Evolutionary conservation across 805 yeast genomes (phyloP), one percentile per base, ranked within the genome.

Genomic region (Jamesozyma gamospora): DNA sequence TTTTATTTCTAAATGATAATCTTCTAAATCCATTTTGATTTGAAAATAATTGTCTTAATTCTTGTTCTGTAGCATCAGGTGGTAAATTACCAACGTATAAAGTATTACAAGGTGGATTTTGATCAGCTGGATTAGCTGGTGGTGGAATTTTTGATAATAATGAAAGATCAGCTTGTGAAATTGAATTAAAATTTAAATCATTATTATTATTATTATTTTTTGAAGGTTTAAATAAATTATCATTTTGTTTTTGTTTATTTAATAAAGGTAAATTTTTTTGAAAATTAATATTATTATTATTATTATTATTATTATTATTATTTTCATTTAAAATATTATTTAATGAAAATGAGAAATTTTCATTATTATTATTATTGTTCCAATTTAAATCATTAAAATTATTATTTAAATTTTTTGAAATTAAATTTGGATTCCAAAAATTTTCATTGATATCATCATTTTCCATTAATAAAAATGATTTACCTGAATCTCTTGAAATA

Each of bases 81-180:
- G 97, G 96, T 53, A 88, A 69, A 60, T 88, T 88, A 13, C 97
- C 97, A 37, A 88, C 97, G 53, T 88, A 88, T 40, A 88, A 66
- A 0, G 97, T 88, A 61, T 88, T 88, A 64, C 97, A 88, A 6
- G 97, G 97, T 3, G 96, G 96, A 58, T 88, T 90, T 62, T 90
- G 97, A 62, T 88, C 97, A 2, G 96, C 96, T 3, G 96, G 97
- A 53, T 88, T 88, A 1, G 95, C 95, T 4, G 90, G 92, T 4
- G 87, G 85, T 10, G 92, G 92, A 17, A 82, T 85, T 45, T 84
- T 65, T 0, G 88, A 83, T 35, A 82, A 63, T 34, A 81, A 63
- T 1, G 85, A 77, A 42, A 81, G 65, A 55, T 82, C 88, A 66
- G 71, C 63, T 41, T 64, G 67, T 8, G 67, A 55, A 15, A 52